Conservation (phyloP, 2,329 filamentous ascomycete species). For the Ophiostoma novo-ulmi region DNA sequence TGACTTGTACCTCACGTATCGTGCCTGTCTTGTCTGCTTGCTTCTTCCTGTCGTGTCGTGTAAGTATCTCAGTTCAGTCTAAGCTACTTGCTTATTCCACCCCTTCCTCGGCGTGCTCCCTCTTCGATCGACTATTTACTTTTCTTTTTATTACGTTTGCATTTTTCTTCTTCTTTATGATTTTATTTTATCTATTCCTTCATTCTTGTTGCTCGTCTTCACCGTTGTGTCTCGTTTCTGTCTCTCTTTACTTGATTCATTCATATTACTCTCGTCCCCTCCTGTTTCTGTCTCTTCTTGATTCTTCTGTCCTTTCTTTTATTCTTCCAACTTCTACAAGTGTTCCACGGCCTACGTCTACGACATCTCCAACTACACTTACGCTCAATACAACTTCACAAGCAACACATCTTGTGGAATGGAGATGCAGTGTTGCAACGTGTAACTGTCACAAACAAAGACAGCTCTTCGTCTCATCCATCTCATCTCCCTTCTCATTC, state of each 20-base stretch:
- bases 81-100: not conserved
- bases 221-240: slow-evolving; percentile 9
- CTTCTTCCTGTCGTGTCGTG: slow-evolving; percentile 9
- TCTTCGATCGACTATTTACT: slow-evolving; percentile 6
- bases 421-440: slow-evolving; percentile 16
- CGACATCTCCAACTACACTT: not conserved
- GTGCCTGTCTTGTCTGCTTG: not conserved
- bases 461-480: slow-evolving; percentile 14
- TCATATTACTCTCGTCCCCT: not conserved
- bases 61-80: not conserved
- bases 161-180: not conserved
- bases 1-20: not conserved
- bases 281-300: not conserved
- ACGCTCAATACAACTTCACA: not conserved
- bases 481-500: not conserved
- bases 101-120: slow-evolving; percentile 14
- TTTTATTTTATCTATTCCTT: slow-evolving; percentile 2
- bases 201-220: not conserved
- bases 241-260: slow-evolving; percentile 4
- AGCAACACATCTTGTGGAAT: slow-evolving; percentile 9
- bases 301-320: not conserved
- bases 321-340: not conserved
- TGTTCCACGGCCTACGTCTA: not conserved
- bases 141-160: not conserved
- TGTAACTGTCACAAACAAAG: slow-evolving; percentile 24